These are phyloP conservation scores for Antrodiella citrinella DNA, from an alignment of 768 basidiomycete species.

Conservation along the genomic window DNA sequence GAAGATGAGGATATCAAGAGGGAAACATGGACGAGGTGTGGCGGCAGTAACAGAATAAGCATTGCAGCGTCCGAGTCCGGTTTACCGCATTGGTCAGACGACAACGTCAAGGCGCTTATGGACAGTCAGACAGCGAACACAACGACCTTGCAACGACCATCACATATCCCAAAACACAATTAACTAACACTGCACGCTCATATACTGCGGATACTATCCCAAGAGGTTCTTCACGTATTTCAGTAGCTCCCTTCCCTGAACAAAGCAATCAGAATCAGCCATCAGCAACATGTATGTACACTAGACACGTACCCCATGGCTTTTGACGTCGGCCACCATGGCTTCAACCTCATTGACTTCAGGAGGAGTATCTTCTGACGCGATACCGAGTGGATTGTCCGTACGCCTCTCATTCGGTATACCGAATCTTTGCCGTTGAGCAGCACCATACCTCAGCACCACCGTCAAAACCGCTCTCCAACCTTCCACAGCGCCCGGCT, in stretches of 20 bases:
- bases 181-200: no score
- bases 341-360: constrained; percentile 49
- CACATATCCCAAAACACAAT: no score
- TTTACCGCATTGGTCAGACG: background rate
- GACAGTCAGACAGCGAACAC: no score
- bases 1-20: background rate
- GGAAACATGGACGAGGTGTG: background rate
- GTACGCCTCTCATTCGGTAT: constrained; percentile 19
- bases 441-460: constrained; percentile 57
- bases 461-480: constrained; percentile 75
- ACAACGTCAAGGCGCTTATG: no score
- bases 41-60: background rate
- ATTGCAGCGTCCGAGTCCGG: no score
- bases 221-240: constrained; percentile 64
- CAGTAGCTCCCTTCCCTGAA: constrained; percentile 61
- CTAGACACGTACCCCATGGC: constrained; percentile 49
- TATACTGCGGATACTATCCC: no score
- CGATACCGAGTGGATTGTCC: background rate
- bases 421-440: constrained; percentile 40
- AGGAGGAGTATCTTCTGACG: constrained; percentile 17
- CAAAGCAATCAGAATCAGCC: constrained; percentile 7
- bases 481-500: constrained; percentile 47
- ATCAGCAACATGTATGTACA: background rate
- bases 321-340: constrained; percentile 75
- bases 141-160: no score